phyloP scores from a whole-genome alignment of 148 eudicot species.

The Vaccinium myrtillus region DNA sequence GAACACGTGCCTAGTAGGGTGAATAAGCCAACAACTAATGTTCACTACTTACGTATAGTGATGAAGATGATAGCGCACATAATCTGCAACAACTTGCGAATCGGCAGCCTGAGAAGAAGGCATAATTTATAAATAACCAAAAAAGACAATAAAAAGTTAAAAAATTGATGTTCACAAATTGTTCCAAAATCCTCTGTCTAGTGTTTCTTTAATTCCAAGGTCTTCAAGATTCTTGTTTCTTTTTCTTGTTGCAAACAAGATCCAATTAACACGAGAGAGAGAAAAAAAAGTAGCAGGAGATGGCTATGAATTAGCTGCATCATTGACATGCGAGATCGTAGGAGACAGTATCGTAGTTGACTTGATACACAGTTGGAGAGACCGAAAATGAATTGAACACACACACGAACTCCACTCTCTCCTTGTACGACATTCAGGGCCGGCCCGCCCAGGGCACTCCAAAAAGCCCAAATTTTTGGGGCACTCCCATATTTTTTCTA shows the following conservation, averaged over 20 bases:
- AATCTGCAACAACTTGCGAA: constrained; percentile 89
- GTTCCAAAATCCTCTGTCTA: not conserved
- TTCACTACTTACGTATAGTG: constrained; percentile 92
- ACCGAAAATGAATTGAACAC: not conserved
- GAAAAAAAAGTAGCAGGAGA: not conserved
- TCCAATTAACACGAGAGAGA: not conserved
- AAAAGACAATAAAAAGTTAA: not conserved
- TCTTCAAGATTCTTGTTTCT: not conserved
- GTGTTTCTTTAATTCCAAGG: not conserved
- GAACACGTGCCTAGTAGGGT: not conserved
- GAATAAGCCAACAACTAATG: not conserved
- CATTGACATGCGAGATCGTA: not conserved
- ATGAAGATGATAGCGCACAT: constrained; percentile 86
- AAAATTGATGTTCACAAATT: not conserved
- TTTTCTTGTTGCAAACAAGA: not conserved
- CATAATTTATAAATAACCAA: not conserved
- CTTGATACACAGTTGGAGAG: not conserved
- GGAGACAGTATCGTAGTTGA: too few relatives aligned
- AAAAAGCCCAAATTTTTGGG: too few relatives aligned
- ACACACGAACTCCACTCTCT: not conserved
- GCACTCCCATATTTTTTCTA: too few relatives aligned
- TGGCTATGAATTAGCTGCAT: not conserved
- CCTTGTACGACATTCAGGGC: too few relatives aligned
- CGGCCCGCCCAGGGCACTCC: too few relatives aligned
- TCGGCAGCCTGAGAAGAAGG: constrained; percentile 81